A percentile compares a stretch with the other conserved stretches of the same genome.
Conservation (phyloP, 345 rosid genomes). For the Bruguiera parviflora region DNA sequence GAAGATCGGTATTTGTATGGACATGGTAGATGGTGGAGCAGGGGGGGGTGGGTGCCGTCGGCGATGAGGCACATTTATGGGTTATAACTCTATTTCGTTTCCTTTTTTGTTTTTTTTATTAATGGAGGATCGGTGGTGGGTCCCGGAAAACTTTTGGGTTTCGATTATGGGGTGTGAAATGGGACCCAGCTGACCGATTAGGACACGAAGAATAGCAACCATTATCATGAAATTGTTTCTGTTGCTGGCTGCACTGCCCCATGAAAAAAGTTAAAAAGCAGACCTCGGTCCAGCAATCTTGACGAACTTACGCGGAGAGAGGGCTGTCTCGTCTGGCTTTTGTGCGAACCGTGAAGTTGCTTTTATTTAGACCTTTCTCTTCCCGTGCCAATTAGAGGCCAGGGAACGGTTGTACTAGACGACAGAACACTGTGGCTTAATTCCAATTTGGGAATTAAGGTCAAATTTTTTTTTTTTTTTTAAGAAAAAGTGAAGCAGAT, state of each 20-base stretch:
- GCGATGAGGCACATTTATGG: constrained; percentile 1
- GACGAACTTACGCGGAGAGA: background rate
- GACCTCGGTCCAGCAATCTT: background rate
- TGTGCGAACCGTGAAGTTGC: background rate
- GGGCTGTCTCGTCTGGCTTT: background rate
- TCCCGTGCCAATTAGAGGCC: background rate
- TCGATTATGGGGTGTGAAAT: background rate
- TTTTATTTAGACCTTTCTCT: background rate
- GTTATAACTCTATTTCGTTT: too few relatives aligned
- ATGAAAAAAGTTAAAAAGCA: background rate
- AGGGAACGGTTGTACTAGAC: background rate
- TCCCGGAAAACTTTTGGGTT: background rate
- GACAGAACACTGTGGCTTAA: constrained; percentile 5
- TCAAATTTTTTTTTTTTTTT: background rate
- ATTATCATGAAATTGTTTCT: background rate
- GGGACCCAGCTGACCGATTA: background rate
- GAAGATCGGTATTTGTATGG: too few relatives aligned
- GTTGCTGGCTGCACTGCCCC: background rate
- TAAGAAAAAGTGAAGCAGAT: background rate
- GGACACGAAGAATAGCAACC: background rate
- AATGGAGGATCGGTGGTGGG: background rate
- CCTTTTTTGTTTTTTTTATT: too few relatives aligned
- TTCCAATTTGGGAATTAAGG: constrained; percentile 13
- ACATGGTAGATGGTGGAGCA: background rate
- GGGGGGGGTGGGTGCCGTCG: background rate